Evolutionary conservation across 176 grass and related monocot species (phyloP).

Genomic region (Poa pratensis): DNA sequence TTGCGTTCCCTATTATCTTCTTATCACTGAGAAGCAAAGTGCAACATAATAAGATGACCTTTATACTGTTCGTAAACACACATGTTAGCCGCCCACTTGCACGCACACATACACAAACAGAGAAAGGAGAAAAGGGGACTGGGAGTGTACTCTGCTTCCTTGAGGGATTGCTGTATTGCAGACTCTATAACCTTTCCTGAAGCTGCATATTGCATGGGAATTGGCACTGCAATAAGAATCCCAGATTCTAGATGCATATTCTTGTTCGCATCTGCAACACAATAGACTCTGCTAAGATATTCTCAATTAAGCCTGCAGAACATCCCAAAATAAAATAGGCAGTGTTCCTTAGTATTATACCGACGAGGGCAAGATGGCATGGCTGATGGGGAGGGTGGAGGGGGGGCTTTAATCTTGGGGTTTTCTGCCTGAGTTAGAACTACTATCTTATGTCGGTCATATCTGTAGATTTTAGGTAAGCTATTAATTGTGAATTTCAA

Average conservation of each 20-base stretch:
- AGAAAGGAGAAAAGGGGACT: neutral
- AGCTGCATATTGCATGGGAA: constrained; percentile 74
- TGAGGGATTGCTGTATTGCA: constrained; percentile 82
- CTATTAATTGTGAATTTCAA: neutral
- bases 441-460: too few relatives aligned
- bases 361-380: too few relatives aligned
- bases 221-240: constrained; percentile 83
- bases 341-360: neutral
- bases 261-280: constrained; percentile 70
- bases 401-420: too few relatives aligned
- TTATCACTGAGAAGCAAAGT: constrained; percentile 60
- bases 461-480: too few relatives aligned
- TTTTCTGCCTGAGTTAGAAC: too few relatives aligned
- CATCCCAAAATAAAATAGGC: neutral
- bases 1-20: constrained; percentile 71
- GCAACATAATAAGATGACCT: constrained; percentile 2
- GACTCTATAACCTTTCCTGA: constrained; percentile 83
- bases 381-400: too few relatives aligned
- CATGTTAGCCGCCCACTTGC: neutral
- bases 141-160: constrained; percentile 77
- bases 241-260: constrained; percentile 75
- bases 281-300: neutral
- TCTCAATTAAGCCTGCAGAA: neutral
- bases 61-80: neutral
- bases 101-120: neutral